phyloP scores from a whole-genome alignment of 2,329 filamentous ascomycete genomes.

The Cordyceps javanica region DNA sequence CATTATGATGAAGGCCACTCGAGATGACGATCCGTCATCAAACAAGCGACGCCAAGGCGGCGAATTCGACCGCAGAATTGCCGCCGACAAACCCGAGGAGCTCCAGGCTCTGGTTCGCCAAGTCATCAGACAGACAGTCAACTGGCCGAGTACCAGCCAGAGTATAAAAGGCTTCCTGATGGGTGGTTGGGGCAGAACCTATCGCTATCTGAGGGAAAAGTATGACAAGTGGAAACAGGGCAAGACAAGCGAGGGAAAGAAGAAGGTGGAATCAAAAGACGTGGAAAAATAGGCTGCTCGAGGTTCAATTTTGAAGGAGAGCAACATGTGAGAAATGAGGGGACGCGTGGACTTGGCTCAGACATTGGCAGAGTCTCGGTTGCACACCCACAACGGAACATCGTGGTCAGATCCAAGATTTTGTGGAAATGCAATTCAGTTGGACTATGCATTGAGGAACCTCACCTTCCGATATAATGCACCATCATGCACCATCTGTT shows the following conservation, averaged over 20 bases:
- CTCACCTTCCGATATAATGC: too few species aligned
- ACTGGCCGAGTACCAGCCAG: conserved; percentile 87
- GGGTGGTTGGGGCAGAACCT: conserved; percentile 62
- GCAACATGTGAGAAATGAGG: not conserved
- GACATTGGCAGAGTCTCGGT: too few species aligned
- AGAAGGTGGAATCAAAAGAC: not conserved
- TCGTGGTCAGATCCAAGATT: too few species aligned
- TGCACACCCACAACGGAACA: too few species aligned
- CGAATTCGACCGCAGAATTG: conserved; percentile 81
- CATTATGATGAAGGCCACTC: conserved; percentile 71
- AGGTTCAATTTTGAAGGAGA: too few species aligned
- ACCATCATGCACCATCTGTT: too few species aligned
- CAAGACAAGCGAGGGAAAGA: conserved; percentile 21
- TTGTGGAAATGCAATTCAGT: too few species aligned
- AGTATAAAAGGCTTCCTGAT: conserved; percentile 80
- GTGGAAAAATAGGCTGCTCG: not conserved
- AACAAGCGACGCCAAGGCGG: conserved; percentile 73
- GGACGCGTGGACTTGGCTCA: too few species aligned
- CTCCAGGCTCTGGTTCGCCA: conserved; percentile 65
- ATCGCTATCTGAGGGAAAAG: conserved; percentile 80
- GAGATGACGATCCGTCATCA: conserved; percentile 61
- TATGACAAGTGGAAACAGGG: conserved; percentile 55
- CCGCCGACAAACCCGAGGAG: conserved; percentile 57
- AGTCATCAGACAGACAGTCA: conserved; percentile 81
- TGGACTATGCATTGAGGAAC: too few species aligned